Base-by-base conservation (phyloP, 1,284 basidiomycete species). In the Baeospora myosura region DNA sequence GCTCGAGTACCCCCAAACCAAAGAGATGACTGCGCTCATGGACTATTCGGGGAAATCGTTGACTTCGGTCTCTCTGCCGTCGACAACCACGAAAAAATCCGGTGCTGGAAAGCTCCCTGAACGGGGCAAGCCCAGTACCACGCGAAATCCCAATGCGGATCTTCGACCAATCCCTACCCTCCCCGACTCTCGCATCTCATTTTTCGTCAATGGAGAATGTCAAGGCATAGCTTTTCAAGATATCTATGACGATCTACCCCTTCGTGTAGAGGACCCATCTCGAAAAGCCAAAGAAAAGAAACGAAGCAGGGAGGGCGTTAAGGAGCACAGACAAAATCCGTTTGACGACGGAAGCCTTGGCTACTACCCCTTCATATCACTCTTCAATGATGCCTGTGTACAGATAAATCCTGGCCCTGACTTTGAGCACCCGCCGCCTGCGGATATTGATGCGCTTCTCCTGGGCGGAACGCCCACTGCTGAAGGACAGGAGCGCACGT, bases 271-370 rank as follows among this genome's bases (percentile, higher is more conserved):
- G 2, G 67, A 71, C 5, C 71, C 68, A 20, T 69, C 72, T 7
- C 68, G 72, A 53, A 75, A 40, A 23, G 71, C 69, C 30, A 71
- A 71, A 54, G 71, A 75, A 46, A 71, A 71, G 55, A 78, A 72
- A 52, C 70, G 76, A 28, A 64, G 68, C 23, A 70, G 76, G 45
- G 82, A 86, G 54, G 81, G 78, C 22, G 69, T 78, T 21, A 76
- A 79, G 41, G 81, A 85, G 52, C 85, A 88, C 57, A 75, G 75
- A 46, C 78, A 90, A 59, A 92, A 93, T 51, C 74, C 78, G 1
- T 87, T 90, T 57, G 94, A 99, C 62, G 96, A 99, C 59, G 96
- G 96, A 7, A 85, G 84, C 14, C 65, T 97, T 4, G 96, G 96
- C 0, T 99, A 99, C 62, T 98, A 93, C 57, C 91, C 94, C 0